Conservation (phyloP, 208 protist genomes). For the Leishmania tarentolae region DNA sequence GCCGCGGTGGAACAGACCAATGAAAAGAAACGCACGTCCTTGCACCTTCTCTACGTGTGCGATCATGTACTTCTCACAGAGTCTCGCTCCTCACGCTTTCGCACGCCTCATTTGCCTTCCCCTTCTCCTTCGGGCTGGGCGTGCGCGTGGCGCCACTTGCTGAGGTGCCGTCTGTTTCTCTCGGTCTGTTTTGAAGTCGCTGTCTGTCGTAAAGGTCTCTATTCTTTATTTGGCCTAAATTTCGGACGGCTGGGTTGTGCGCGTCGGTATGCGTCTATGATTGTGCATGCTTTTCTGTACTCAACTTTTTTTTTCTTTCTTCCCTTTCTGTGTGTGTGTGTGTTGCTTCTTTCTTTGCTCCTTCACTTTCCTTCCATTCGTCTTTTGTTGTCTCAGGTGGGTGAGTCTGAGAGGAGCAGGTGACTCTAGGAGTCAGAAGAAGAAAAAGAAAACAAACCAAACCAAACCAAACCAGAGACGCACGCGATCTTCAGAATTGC, state of each 20-base stretch:
- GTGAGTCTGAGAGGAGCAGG: background rate
- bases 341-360: background rate
- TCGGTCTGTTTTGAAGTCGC: background rate
- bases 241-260: background rate
- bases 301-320: background rate
- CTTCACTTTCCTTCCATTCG: background rate
- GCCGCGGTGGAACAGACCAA: background rate
- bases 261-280: background rate
- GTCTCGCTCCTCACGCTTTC: background rate
- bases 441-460: background rate
- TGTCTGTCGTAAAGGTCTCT: background rate
- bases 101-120: background rate
- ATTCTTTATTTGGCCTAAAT: background rate
- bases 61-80: background rate
- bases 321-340: background rate
- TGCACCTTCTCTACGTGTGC: background rate
- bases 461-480: background rate
- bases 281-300: background rate
- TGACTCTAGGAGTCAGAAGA: background rate
- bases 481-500: background rate
- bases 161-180: constrained; percentile 7
- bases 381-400: background rate
- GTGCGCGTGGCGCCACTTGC: background rate
- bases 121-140: background rate
- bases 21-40: background rate